These are phyloP conservation scores for Collybiopsis luxurians DNA, from an alignment of 768 basidiomycete species.

Conservation along the genomic window DNA sequence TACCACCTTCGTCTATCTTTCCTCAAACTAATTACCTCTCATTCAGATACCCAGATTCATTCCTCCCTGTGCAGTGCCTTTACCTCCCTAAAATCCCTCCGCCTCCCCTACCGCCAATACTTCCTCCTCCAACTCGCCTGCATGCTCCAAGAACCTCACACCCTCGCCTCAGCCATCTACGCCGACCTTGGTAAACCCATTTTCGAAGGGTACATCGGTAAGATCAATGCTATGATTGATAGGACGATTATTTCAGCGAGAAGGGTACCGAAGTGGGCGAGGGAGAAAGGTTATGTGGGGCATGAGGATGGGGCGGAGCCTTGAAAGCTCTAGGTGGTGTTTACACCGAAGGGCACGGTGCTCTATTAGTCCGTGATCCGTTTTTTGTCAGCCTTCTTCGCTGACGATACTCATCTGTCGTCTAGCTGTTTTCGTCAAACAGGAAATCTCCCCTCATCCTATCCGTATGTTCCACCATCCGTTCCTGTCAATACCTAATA, in stretches of 20 bases:
- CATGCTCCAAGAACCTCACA: conserved; percentile 21
- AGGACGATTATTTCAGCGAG: conserved; percentile 14
- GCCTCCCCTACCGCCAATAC: conserved; percentile 19
- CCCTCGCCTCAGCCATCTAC: conserved; percentile 14
- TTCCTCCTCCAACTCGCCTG: conserved; percentile 22
- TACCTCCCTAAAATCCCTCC: conserved; percentile 17
- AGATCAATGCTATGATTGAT: conserved; percentile 15
- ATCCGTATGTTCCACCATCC: too few relatives aligned
- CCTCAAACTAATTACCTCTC: background rate
- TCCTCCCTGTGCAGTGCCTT: conserved; percentile 15
- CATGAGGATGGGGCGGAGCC: conserved; percentile 6
- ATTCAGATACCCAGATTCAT: conserved; percentile 12
- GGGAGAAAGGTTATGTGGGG: conserved; percentile 13
- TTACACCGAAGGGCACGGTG: conserved; percentile 20
- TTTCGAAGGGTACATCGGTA: conserved; percentile 17
- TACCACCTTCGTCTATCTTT: background rate
- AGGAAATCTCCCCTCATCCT: conserved; percentile 65
- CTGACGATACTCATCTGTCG: background rate
- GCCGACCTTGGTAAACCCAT: conserved; percentile 18
- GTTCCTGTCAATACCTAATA: too few relatives aligned
- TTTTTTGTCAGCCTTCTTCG: background rate
- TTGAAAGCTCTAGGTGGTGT: conserved; percentile 20
- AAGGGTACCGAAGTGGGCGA: conserved; percentile 21
- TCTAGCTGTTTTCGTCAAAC: conserved; percentile 30
- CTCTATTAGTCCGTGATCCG: conserved; percentile 14